Conservation (phyloP, 371 early-diverging fungal species). For the Capillidium heterosporum region DNA sequence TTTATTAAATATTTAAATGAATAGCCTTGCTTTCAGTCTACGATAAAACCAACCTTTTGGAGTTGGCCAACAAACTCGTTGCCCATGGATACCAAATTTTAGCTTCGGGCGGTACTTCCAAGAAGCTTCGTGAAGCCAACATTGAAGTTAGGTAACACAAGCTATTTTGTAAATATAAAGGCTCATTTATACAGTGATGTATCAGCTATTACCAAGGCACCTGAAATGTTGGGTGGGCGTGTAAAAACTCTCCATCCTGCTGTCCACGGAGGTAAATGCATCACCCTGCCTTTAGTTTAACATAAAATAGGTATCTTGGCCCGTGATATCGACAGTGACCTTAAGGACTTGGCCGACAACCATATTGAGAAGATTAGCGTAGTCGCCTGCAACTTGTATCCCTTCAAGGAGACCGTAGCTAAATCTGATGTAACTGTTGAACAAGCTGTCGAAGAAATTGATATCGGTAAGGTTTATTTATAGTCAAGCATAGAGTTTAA, state of each 20-base stretch:
- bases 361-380: constrained; percentile 81
- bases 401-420: constrained; percentile 87
- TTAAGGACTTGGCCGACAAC: constrained; percentile 70
- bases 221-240: constrained; percentile 96
- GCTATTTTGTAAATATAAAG: background rate
- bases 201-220: constrained; percentile 89
- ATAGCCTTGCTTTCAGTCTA: constrained; percentile 88
- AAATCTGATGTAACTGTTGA: constrained; percentile 74
- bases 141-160: constrained; percentile 60
- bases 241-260: constrained; percentile 97
- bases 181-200: constrained; percentile 49
- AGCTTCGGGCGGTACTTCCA: constrained; percentile 92
- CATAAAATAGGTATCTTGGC: constrained; percentile 59
- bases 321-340: constrained; percentile 67
- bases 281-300: background rate
- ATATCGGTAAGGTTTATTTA: constrained; percentile 52
- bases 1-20: background rate
- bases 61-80: constrained; percentile 67
- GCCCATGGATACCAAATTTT: constrained; percentile 60
- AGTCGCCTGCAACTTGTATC: constrained; percentile 95
- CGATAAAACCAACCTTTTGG: constrained; percentile 87
- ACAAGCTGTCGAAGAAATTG: constrained; percentile 92
- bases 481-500: background rate
- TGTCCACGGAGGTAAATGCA: constrained; percentile 73
- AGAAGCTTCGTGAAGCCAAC: constrained; percentile 70